Percentiles rank a stretch among this genome's conserved stretches.
Conservation (phyloP, 441 rosid species). For the Iberis amara region DNA sequence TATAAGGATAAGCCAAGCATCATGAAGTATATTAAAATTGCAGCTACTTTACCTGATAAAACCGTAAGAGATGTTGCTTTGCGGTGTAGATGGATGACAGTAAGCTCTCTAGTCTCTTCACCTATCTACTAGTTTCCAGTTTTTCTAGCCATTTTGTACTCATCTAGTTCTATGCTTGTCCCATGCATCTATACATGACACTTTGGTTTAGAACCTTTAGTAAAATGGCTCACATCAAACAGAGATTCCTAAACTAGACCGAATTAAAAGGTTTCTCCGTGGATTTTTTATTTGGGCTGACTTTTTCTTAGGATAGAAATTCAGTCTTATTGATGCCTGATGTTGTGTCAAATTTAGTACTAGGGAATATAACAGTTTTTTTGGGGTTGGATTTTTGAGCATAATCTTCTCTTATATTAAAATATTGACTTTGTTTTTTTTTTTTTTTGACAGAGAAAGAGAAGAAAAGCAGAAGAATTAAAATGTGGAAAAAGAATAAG, state of each 20-base stretch:
- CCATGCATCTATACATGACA: neutral
- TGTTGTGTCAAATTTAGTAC: neutral
- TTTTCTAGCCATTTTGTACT: constrained; percentile 7
- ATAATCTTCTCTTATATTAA: neutral
- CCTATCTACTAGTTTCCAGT: constrained; percentile 1
- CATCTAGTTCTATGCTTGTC: constrained; percentile 13
- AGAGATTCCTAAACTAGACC: constrained; percentile 10
- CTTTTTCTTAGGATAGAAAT: neutral
- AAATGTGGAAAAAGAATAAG: constrained; percentile 50
- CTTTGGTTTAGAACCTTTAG: neutral
- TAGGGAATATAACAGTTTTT: neutral
- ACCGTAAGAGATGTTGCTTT: constrained; percentile 95
- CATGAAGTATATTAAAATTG: constrained; percentile 82
- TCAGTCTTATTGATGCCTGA: neutral
- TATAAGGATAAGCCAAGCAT: constrained; percentile 69
- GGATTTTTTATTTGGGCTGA: neutral
- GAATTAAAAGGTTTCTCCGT: neutral
- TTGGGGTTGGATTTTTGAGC: constrained; percentile 5
- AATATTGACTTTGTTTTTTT: constrained; percentile 3
- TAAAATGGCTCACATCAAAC: neutral
- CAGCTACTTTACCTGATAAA: constrained; percentile 77
- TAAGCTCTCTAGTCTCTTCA: constrained; percentile 33
- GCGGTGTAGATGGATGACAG: constrained; percentile 96
- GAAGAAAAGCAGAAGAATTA: constrained; percentile 78
- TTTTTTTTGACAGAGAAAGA: constrained; percentile 63